A percentile compares a stretch with the other conserved stretches of the same genome.
These are phyloP conservation scores for Globisporangium paroecandrum DNA, from an alignment of 352 stramenopile genomes.

Conservation along the genomic window DNA sequence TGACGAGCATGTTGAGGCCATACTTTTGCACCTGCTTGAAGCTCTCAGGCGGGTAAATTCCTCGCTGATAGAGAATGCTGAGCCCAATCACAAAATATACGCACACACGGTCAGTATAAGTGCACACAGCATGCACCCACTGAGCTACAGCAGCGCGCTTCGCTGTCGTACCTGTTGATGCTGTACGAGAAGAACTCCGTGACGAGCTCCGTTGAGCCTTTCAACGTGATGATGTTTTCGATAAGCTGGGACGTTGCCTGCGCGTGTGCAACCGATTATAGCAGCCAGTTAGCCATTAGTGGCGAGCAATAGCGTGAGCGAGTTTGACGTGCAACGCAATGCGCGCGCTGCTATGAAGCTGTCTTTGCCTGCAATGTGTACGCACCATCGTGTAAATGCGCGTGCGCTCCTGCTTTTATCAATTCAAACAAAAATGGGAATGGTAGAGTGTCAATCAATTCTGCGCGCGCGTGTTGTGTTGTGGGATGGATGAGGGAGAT, in stretches of 20 bases:
- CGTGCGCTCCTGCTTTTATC: neutral
- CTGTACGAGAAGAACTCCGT: constrained; percentile 99
- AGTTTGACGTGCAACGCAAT: neutral
- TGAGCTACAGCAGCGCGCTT: neutral
- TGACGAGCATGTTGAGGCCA: constrained; percentile 97
- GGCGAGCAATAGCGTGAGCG: neutral
- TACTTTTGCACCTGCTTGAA: constrained; percentile 98
- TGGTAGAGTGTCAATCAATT: neutral
- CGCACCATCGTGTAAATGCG: constrained; percentile 5
- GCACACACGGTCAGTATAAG: constrained; percentile 11
- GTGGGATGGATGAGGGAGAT: constrained; percentile 6
- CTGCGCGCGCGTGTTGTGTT: neutral
- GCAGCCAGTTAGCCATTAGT: neutral
- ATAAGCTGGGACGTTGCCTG: constrained; percentile 67
- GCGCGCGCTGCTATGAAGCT: neutral
- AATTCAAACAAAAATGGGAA: constrained; percentile 12
- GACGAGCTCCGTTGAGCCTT: constrained; percentile 97
- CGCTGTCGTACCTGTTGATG: constrained; percentile 92
- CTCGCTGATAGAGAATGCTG: constrained; percentile 93
- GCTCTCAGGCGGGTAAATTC: constrained; percentile 98
- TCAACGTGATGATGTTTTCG: constrained; percentile 98
- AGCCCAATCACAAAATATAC: neutral
- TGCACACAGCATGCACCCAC: neutral
- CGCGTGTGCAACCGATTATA: neutral
- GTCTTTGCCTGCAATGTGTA: neutral